A percentile compares a stretch with the other conserved stretches of the same genome.
Conservation (phyloP, 345 rosid species). For the Citrus inodora region DNA sequence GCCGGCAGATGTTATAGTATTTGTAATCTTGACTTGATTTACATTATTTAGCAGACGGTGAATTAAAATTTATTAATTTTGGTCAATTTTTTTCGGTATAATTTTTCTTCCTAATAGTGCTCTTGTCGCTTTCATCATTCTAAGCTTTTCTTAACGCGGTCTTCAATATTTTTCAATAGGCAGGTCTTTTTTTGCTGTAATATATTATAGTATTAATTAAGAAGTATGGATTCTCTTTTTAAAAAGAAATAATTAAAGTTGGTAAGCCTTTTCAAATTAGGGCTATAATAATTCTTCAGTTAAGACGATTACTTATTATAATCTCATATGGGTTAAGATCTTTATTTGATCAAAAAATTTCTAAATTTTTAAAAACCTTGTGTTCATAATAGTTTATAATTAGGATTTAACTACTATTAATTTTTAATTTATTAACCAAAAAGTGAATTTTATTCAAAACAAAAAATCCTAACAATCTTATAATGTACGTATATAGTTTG, state of each 20-base stretch:
- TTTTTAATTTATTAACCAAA: too few relatives aligned
- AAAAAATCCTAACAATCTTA: too few relatives aligned
- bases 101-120: conserved; percentile 11
- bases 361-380: too few relatives aligned
- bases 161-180: conserved; percentile 13
- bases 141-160: conserved; percentile 19
- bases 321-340: too few relatives aligned
- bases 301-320: background rate
- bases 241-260: background rate
- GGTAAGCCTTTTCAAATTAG: background rate
- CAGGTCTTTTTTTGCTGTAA: background rate
- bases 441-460: too few relatives aligned
- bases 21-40: too few relatives aligned
- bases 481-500: background rate
- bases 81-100: background rate
- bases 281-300: background rate
- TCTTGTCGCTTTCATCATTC: conserved; percentile 27
- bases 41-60: background rate
- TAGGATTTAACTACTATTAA: too few relatives aligned
- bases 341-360: too few relatives aligned
- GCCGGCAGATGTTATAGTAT: conserved; percentile 27
- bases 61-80: too few relatives aligned
- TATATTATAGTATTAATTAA: background rate
- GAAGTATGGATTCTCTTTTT: too few relatives aligned
- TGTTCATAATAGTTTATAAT: too few relatives aligned